Percentiles rank a stretch among this genome's conserved stretches.
phyloP scores from a whole-genome alignment of 768 basidiomycete species.

The Terana coerulea region DNA sequence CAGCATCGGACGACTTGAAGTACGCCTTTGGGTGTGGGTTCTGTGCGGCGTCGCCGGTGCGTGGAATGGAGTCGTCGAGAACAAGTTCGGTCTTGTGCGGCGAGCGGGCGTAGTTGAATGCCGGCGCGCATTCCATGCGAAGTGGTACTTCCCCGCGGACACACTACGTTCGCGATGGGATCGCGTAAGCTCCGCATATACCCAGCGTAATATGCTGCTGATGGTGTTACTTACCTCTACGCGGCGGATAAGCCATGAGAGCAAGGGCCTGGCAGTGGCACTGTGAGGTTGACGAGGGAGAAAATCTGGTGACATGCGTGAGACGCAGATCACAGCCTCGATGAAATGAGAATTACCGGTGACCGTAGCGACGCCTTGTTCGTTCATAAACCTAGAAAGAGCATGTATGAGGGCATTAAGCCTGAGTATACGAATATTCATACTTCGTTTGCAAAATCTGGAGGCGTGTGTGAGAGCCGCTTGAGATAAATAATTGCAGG shows the following conservation, averaged over 20 bases:
- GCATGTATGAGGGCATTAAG: neutral
- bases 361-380: constrained; percentile 80
- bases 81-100: constrained; percentile 62
- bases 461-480: constrained; percentile 22
- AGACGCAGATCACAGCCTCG: neutral
- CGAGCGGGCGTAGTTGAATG: constrained; percentile 91
- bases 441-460: constrained; percentile 83
- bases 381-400: constrained; percentile 65
- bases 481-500: neutral
- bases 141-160: constrained; percentile 81
- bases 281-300: constrained; percentile 59
- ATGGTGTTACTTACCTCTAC: constrained; percentile 53
- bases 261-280: constrained; percentile 51
- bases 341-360: constrained; percentile 47
- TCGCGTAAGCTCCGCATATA: neutral
- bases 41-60: constrained; percentile 14
- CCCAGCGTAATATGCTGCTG: neutral
- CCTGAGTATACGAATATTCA: neutral
- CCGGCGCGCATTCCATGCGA: constrained; percentile 88
- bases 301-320: constrained; percentile 48
- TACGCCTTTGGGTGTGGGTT: constrained; percentile 50
- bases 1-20: constrained; percentile 47
- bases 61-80: constrained; percentile 41
- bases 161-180: constrained; percentile 39
- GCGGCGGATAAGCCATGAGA: constrained; percentile 82